Conservation (phyloP, 1,284 basidiomycete species). For the Cutaneotrichosporon sp. region DNA sequence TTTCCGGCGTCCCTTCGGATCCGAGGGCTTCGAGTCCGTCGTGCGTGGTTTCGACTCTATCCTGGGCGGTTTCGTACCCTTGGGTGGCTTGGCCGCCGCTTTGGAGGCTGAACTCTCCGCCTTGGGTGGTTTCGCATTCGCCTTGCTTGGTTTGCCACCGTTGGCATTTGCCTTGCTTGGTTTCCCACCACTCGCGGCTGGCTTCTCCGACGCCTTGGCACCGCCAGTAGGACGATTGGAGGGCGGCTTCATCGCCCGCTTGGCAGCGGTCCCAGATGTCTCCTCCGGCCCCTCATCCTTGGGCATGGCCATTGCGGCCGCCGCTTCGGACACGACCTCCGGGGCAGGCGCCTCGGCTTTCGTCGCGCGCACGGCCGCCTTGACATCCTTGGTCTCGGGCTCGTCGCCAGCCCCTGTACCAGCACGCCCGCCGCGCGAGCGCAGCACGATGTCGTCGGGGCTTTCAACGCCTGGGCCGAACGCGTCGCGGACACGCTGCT, state of each 20-base stretch:
- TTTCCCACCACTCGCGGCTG: background rate
- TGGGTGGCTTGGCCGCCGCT: background rate
- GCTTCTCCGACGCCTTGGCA: background rate
- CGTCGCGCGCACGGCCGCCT: constrained; percentile 8
- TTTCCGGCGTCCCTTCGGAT: background rate
- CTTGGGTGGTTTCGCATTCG: background rate
- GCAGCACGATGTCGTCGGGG: constrained; percentile 54
- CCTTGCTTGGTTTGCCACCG: background rate
- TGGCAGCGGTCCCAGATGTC: background rate
- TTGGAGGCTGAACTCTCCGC: background rate
- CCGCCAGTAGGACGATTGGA: background rate
- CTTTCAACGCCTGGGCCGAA: constrained; percentile 45
- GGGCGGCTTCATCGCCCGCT: background rate
- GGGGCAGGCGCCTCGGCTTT: constrained; percentile 5
- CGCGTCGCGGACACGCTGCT: constrained; percentile 29
- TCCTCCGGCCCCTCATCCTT: background rate
- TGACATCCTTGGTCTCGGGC: constrained; percentile 10
- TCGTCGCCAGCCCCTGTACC: constrained; percentile 30
- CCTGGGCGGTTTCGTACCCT: background rate
- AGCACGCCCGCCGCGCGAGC: constrained; percentile 51
- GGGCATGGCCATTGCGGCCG: background rate
- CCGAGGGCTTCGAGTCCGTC: background rate
- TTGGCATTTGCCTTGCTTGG: background rate
- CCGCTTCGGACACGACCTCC: constrained; percentile 2
- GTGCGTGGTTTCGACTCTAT: background rate